Evolutionary conservation across 306 rosid genomes (phyloP), one percentile per base, ranked within the genome.

Genomic region (Gynostemma pentaphyllum): DNA sequence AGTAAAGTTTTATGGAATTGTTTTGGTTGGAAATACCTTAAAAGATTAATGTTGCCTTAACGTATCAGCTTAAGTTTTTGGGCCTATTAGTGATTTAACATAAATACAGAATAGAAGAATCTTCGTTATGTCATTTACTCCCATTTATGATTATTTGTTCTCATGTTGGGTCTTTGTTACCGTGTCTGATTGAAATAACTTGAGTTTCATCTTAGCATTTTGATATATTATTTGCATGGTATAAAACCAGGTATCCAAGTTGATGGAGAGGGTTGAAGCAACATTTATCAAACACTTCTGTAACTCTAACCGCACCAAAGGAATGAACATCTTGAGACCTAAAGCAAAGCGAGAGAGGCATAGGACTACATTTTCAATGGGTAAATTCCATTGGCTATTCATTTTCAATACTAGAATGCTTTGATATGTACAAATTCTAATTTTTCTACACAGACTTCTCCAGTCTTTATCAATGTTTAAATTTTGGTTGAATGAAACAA

Each of bases 291-390:
- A 75, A 71, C 83, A 87, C 60, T 87, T 87, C 75, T 72, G 82
- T 32, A 82, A 87, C 68, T 80, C 87, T 8, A 87, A 84, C 72
- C 78, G 83, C 60, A 70, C 57, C 49, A 82, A 80, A 71, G 95
- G 83, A 63, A 78, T 87, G 89, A 45, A 67, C 18, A 50, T 76
- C 40, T 74, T 87, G 45, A 76, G 87, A 72, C 87, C 92, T 50
- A 82, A 82, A 64, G 62, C 79, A 18, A 76, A 75, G 79, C 75
- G 62, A 71, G 85, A 77, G 67, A 84, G 80, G 44, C 95, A 87
- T 51, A 68, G 85, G 67, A 69, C 55, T 52, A 82, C 92, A 54
- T 87, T 87, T 73, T 67, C 80, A 45, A 68, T 69, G 66, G 91
- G 95, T 87, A 70, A 72, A 22, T 40, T 27, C 57, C 37, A 2